Conservation (phyloP, 805 yeast species). For the Cephaloascus albidus region DNA sequence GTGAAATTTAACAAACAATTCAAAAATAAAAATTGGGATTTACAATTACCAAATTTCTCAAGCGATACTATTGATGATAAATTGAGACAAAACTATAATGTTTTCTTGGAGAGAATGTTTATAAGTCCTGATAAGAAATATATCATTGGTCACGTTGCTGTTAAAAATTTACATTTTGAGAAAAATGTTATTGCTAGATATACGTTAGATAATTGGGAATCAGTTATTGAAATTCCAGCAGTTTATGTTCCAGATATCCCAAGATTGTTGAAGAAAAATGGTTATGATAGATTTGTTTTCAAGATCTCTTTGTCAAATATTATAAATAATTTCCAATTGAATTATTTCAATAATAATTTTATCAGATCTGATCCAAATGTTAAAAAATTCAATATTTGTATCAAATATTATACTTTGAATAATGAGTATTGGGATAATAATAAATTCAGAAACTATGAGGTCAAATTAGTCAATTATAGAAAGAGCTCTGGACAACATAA, state of each 20-base stretch:
- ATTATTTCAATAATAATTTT: slow-evolving; percentile 6
- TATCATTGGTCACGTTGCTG: slow-evolving; percentile 70
- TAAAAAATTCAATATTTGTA: slow-evolving; percentile 37
- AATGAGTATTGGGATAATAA: slow-evolving; percentile 78
- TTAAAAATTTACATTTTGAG: slow-evolving; percentile 59
- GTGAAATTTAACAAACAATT: slow-evolving; percentile 9
- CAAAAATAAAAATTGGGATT: slow-evolving; percentile 29
- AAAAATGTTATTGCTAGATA: slow-evolving; percentile 66
- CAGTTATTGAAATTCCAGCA: slow-evolving; percentile 63
- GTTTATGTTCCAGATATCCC: slow-evolving; percentile 49
- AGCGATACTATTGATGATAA: slow-evolving; percentile 35
- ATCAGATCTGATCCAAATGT: slow-evolving; percentile 5
- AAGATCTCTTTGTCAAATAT: slow-evolving; percentile 40
- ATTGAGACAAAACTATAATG: slow-evolving; percentile 27
- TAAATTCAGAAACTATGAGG: slow-evolving; percentile 42
- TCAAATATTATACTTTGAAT: slow-evolving; percentile 39
- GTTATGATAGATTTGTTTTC: slow-evolving; percentile 67
- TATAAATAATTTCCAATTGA: slow-evolving; percentile 19
- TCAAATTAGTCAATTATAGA: slow-evolving; percentile 20
- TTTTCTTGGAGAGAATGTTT: slow-evolving; percentile 58
- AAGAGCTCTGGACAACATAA: background rate
- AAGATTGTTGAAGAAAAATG: slow-evolving; percentile 32
- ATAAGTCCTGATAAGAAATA: slow-evolving; percentile 48
- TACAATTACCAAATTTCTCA: slow-evolving; percentile 32
- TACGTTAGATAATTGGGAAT: slow-evolving; percentile 72